Evolutionary conservation across 495 filamentous ascomycete species (phyloP), one percentile per base, ranked within the genome.

Genomic region (Niebla homalea): DNA sequence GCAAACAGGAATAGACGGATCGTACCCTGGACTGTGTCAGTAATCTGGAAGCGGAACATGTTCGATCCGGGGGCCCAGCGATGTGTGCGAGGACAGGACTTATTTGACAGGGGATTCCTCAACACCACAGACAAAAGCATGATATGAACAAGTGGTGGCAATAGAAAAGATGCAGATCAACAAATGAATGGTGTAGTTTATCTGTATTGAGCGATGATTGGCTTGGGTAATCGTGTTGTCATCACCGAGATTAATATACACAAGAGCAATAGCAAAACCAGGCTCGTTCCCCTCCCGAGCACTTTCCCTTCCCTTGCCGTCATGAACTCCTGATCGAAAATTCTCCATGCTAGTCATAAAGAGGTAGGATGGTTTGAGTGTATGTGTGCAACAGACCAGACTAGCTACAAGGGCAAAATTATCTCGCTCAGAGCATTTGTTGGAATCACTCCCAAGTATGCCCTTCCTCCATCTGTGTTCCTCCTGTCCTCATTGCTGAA

Each of bases 181-280:
- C 32, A 36, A 16, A 36, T 48, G 32, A 48, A 36, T 0, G 25
- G 35, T 36, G 45, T 10, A 36, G 2, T 36, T 35, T 4, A 10
- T 48, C 53, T 39, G 45, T 37, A 38, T 43, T 53, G 45, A 50
- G 50, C 50, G 36, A 57, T 50, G 37, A 49, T 38, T 42, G 40
- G 42, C 25, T 42, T 15, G 43, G 42, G 43, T 51, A 35, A 23
- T 57, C 41, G 51, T 57, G 42, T 49, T 20, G 29, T 32, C 29
- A 32, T 32, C 29, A 32, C 29, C 29, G 29, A 32, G 26, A 55
- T 60, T 63, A 62, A 55, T 61, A 43, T 62, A 63, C 61, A 63
- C 44, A 48, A 43, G 29, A 32, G 29, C 29, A 32, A 32, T 32
- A 32, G 29, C 4, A 40, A 50, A 51, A 48, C 48, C 48, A 12